Base-by-base conservation (phyloP, 1,139 yeast species). In the Suzukiozyma palmioleophila region DNA sequence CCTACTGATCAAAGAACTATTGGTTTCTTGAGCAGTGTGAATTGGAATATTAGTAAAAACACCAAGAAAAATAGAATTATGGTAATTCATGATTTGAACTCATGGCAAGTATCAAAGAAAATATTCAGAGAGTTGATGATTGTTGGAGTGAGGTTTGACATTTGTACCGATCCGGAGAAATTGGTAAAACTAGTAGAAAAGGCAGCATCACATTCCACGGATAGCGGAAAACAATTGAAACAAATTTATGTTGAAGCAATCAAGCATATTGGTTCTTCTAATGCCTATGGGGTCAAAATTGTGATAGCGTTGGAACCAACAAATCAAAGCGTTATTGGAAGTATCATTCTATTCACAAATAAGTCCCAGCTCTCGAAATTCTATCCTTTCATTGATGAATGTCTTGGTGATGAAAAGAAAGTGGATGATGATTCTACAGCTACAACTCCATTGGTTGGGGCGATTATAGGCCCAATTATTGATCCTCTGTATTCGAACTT, bases 241-340 rank as follows among this genome's bases (percentile, higher is more conserved):
- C 42, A 47, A 3, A 36, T 61, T 8, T 62, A 62, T 38, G 32
- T 44, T 25, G 60, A 60, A 37, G 64, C 66, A 3, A 48, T 60
- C 12, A 56, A 55, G 36, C 45, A 52, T 36, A 35, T 58, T 12
- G 43, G 50, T 22, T 47, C 47, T 12, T 46, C 51, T 13, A 42
- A 55, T 3, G 41, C 52, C 4, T 40, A 54, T 42, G 75, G 71
- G 10, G 67, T 66, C 11, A 75, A 73, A 47, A 68, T 79, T 16
- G 73, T 79, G 33, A 76, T 75, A 35, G 82, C 84, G 0, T 57
- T 78, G 38, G 82, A 78, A 46, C 81, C 82, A 7, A 64, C 74
- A 2, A 69, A 75, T 40, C 77, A 73, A 48, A 66, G 66, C 31
- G 73, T 78, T 3, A 74, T 77, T 43, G 86, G 85, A 3, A 66